Conservation (phyloP, 768 basidiomycete genomes). For the Amanita pallidorosea region DNA sequence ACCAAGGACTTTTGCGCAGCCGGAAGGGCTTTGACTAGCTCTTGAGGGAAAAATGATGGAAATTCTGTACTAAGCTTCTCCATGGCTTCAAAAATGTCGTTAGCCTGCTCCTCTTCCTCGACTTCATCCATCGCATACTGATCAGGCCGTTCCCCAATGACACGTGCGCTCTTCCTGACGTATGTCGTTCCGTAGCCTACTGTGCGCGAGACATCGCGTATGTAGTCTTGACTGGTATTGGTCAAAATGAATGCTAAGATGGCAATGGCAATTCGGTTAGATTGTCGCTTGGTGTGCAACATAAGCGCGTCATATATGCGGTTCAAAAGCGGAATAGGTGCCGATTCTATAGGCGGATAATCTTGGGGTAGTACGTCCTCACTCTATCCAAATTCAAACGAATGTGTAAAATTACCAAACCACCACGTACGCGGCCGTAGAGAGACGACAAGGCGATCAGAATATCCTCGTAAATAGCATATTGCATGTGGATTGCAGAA, state of each 20-base stretch:
- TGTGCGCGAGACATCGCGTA: conserved; percentile 44
- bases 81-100: conserved; percentile 27
- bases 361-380: conserved; percentile 21
- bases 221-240: conserved; percentile 49
- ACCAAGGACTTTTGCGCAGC: conserved; percentile 61
- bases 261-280: conserved; percentile 36
- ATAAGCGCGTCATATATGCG: conserved; percentile 48
- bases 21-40: conserved; percentile 40
- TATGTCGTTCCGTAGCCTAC: conserved; percentile 39
- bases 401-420: background rate
- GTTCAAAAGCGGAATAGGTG: conserved; percentile 44
- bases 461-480: conserved; percentile 36
- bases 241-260: conserved; percentile 62
- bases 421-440: conserved; percentile 43
- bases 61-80: conserved; percentile 30
- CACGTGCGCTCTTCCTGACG: conserved; percentile 14
- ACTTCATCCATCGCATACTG: conserved; percentile 24
- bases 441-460: conserved; percentile 43
- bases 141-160: conserved; percentile 15
- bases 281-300: conserved; percentile 41
- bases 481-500: conserved; percentile 37
- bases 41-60: conserved; percentile 53
- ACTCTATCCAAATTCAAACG: conserved; percentile 15
- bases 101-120: conserved; percentile 28
- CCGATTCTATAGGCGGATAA: conserved; percentile 32